Percentiles rank a stretch among this genome's conserved stretches.
Conservation (phyloP, 2,329 filamentous ascomycete genomes). For the Fusarium buharicum region DNA sequence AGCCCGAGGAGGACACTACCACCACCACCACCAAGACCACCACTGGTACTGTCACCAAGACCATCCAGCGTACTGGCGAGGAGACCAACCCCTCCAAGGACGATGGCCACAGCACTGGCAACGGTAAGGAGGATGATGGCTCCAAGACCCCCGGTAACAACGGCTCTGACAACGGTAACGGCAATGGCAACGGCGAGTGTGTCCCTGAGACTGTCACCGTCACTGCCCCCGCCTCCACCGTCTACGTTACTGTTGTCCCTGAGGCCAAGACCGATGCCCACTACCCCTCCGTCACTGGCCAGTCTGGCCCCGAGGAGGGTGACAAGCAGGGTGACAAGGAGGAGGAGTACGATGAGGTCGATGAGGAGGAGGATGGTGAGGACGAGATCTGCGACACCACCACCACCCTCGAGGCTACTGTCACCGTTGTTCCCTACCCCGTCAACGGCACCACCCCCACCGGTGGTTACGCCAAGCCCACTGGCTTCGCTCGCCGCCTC, state of each 20-base stretch:
- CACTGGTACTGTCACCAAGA: slow-evolving; percentile 52
- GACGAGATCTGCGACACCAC: slow-evolving; percentile 41
- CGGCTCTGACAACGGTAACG: slow-evolving; percentile 7
- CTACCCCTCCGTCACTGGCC: slow-evolving; percentile 40
- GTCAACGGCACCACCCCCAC: slow-evolving; percentile 52
- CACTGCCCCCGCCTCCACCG: slow-evolving; percentile 49
- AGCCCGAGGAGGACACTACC: slow-evolving; percentile 48
- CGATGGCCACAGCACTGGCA: slow-evolving; percentile 33
- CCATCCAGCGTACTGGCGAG: slow-evolving; percentile 45
- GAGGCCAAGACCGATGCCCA: slow-evolving; percentile 37
- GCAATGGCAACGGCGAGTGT: slow-evolving; percentile 22
- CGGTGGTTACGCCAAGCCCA: slow-evolving; percentile 49
- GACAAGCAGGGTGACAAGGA: slow-evolving; percentile 25
- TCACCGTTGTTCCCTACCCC: slow-evolving; percentile 57
- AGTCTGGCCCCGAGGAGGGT: slow-evolving; percentile 19
- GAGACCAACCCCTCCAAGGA: slow-evolving; percentile 37
- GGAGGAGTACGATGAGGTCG: slow-evolving; percentile 32
- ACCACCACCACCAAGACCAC: slow-evolving; percentile 54
- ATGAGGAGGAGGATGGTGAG: slow-evolving; percentile 29
- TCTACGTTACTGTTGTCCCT: slow-evolving; percentile 50
- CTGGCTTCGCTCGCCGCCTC: slow-evolving; percentile 51
- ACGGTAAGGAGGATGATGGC: slow-evolving; percentile 17
- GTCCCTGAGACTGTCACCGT: slow-evolving; percentile 48
- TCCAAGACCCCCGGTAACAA: slow-evolving; percentile 31
- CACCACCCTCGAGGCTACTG: slow-evolving; percentile 47